Evolutionary conservation across 345 rosid genomes (phyloP).

Genomic region (Syzygium aromaticum): DNA sequence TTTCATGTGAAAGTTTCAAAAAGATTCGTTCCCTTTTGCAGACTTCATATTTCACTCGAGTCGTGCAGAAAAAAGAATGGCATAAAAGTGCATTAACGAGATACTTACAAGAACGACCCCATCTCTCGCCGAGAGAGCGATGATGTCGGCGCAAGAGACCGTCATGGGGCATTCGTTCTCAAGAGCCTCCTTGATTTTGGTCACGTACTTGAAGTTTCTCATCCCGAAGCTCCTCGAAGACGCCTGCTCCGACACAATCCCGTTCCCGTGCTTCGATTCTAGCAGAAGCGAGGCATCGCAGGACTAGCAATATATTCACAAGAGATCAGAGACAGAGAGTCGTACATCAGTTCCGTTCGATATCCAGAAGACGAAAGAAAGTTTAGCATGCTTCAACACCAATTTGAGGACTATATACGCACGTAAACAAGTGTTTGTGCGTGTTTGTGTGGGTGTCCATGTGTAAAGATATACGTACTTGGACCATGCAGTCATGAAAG

Average conservation of each 20-base stretch:
- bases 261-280: constrained; percentile 23
- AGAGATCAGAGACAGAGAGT: not conserved
- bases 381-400: not conserved
- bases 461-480: constrained; percentile 19
- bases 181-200: constrained; percentile 62
- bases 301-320: constrained; percentile 18
- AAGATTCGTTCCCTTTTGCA: not conserved
- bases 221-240: constrained; percentile 72
- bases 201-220: constrained; percentile 79
- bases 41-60: not conserved
- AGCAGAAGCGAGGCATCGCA: constrained; percentile 79
- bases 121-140: constrained; percentile 80
- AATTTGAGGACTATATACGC: not conserved
- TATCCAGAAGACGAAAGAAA: not conserved
- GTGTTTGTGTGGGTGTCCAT: not conserved
- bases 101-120: constrained; percentile 55
- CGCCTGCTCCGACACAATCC: constrained; percentile 52
- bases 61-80: too few species aligned
- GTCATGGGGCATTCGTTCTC: constrained; percentile 64
- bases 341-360: not conserved
- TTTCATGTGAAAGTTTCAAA: not conserved
- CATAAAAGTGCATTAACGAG: too few species aligned
- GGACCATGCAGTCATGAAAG: constrained; percentile 75
- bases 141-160: constrained; percentile 80
- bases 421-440: not conserved